phyloP scores from a whole-genome alignment of 2,329 filamentous ascomycete species.

The Paraconiothyrium brasiliense region DNA sequence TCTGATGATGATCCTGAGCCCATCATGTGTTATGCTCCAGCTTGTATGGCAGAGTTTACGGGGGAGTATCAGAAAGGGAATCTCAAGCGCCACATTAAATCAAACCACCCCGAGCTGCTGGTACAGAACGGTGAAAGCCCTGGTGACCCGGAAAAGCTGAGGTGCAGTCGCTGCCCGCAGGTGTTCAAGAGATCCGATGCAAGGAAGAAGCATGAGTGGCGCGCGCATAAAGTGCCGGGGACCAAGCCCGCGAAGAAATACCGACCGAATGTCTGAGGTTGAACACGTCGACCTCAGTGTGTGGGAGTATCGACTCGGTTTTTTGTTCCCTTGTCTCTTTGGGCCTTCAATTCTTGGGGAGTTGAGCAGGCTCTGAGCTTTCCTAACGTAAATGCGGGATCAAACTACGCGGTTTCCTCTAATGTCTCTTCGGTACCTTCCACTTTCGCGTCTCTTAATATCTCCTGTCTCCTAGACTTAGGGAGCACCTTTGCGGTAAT shows the following conservation, averaged over 20 bases:
- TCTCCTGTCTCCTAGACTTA: too few species aligned
- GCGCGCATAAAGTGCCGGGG: slow-evolving; percentile 18
- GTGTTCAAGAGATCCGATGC: slow-evolving; percentile 24
- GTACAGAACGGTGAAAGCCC: background rate
- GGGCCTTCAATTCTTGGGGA: background rate
- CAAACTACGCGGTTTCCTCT: background rate
- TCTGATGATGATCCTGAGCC: background rate
- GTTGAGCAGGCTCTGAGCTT: background rate
- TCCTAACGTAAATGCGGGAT: background rate
- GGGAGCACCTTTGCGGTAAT: background rate
- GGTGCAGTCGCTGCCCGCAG: slow-evolving; percentile 18
- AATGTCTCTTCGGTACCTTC: background rate
- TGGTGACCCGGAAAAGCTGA: background rate
- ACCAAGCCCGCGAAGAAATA: slow-evolving; percentile 23
- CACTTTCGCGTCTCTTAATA: too few species aligned
- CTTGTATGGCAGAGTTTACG: background rate
- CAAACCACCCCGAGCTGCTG: slow-evolving; percentile 4
- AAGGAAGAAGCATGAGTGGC: slow-evolving; percentile 28
- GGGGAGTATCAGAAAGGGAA: slow-evolving; percentile 22
- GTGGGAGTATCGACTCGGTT: too few species aligned
- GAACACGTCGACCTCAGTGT: too few species aligned
- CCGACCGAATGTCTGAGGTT: background rate
- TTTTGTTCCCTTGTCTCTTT: too few species aligned
- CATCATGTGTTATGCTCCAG: background rate
- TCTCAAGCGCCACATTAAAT: slow-evolving; percentile 19